A percentile compares a stretch with the other conserved stretches of the same genome.
phyloP scores from a whole-genome alignment of 2,329 filamentous ascomycete genomes.

The Trichoderma endophyticum region DNA sequence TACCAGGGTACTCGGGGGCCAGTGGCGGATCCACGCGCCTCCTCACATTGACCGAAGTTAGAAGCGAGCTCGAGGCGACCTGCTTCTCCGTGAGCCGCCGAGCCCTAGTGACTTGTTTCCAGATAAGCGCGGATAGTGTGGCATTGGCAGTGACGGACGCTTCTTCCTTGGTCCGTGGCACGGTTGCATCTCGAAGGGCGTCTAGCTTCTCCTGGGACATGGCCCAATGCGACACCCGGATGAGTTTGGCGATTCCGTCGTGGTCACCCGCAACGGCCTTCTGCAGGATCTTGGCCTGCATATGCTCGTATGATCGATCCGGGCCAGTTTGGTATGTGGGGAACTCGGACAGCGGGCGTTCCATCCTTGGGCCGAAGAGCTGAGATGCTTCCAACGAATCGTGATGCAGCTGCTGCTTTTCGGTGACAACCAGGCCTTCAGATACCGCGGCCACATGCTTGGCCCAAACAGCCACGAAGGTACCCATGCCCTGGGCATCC shows the following conservation, averaged over 20 bases:
- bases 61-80: constrained; percentile 16
- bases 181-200: constrained; percentile 8
- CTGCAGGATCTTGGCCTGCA: constrained; percentile 17
- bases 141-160: constrained; percentile 13
- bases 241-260: constrained; percentile 8
- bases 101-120: constrained; percentile 18
- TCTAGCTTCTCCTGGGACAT: constrained; percentile 13
- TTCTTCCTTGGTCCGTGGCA: constrained; percentile 11
- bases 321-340: not conserved
- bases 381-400: constrained; percentile 10
- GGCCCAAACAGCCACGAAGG: constrained; percentile 17
- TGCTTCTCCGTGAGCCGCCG: constrained; percentile 17
- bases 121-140: constrained; percentile 19
- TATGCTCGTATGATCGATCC: constrained; percentile 17
- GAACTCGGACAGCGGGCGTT: constrained; percentile 16
- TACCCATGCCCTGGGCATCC: constrained; percentile 19
- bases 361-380: constrained; percentile 8
- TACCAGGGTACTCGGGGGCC: constrained; percentile 18
- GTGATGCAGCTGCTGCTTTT: constrained; percentile 3
- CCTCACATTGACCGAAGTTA: constrained; percentile 17
- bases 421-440: not conserved
- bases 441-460: constrained; percentile 17
- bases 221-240: constrained; percentile 17
- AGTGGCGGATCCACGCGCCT: constrained; percentile 19
- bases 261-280: constrained; percentile 16